phyloP scores from a whole-genome alignment of 345 rosid genomes.

The Jatropha curcas region DNA sequence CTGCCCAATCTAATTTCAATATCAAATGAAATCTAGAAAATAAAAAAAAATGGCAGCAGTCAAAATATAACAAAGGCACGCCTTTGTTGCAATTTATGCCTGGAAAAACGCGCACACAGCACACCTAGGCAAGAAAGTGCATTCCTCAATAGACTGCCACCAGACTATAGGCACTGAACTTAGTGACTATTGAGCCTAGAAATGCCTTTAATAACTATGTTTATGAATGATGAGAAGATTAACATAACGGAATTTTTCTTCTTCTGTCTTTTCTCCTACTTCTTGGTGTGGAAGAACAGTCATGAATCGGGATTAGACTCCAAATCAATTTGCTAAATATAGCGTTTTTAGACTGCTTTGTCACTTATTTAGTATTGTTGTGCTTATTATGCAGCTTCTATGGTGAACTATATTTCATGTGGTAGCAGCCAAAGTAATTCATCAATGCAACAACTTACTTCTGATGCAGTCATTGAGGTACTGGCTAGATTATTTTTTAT shows the following conservation, averaged over 20 bases:
- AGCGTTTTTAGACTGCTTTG: slow-evolving; percentile 36
- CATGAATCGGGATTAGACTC: slow-evolving; percentile 1
- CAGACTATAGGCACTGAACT: too few relatives aligned
- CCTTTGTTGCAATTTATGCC: too few relatives aligned
- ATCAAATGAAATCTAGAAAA: too few relatives aligned
- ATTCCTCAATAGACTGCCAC: too few relatives aligned
- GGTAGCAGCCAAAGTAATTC: slow-evolving; percentile 41
- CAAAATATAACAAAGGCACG: too few relatives aligned
- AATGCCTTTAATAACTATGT: neutral
- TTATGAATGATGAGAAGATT: slow-evolving; percentile 1
- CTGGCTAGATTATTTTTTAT: slow-evolving; percentile 3
- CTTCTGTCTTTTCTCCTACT: too few relatives aligned
- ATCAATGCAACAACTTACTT: slow-evolving; percentile 58
- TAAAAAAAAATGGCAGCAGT: too few relatives aligned
- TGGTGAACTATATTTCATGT: slow-evolving; percentile 82
- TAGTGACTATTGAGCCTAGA: neutral
- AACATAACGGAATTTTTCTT: neutral
- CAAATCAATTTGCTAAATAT: slow-evolving; percentile 19
- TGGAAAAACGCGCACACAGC: too few relatives aligned
- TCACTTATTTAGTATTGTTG: slow-evolving; percentile 44
- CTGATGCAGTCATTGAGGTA: slow-evolving; percentile 92
- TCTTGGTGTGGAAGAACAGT: neutral
- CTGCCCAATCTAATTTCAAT: too few relatives aligned
- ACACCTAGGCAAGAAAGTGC: too few relatives aligned
- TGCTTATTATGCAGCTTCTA: slow-evolving; percentile 87